Conservation (phyloP, 2,329 filamentous ascomycete species). For the Aspergillus clavatus region DNA sequence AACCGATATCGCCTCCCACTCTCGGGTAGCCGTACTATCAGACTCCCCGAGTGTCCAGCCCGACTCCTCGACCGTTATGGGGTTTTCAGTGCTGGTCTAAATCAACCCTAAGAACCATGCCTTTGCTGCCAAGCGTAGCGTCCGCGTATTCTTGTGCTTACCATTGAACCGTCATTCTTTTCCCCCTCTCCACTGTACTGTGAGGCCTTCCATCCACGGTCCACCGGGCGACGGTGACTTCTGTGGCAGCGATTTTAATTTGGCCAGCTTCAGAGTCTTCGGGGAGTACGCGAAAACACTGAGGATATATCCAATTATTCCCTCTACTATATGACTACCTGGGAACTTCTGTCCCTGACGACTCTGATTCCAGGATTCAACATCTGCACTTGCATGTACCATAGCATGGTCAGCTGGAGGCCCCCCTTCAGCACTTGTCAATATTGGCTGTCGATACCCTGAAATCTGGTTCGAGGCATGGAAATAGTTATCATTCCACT, state of each 20-base stretch:
- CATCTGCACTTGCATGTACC: not conserved
- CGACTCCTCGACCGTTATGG: too few relatives aligned
- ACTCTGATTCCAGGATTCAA: too few relatives aligned
- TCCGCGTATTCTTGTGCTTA: not conserved
- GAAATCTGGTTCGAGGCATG: constrained; percentile 21
- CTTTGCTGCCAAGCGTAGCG: not conserved
- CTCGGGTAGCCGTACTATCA: not conserved
- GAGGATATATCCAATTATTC: not conserved
- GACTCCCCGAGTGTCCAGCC: not conserved
- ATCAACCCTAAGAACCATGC: not conserved
- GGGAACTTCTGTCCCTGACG: too few relatives aligned
- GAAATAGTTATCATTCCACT: constrained; percentile 15
- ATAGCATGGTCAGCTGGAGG: not conserved
- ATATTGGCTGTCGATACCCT: not conserved
- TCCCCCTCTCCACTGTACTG: not conserved
- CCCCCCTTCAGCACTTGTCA: not conserved
- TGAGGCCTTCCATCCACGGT: not conserved
- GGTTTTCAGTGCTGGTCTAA: not conserved
- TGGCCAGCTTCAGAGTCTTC: not conserved
- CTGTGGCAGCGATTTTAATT: not conserved
- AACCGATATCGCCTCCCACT: not conserved
- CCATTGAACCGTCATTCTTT: too few relatives aligned
- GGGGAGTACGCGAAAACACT: not conserved
- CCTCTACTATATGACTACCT: not conserved
- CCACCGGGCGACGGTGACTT: not conserved